Base-by-base conservation (phyloP, 2,329 filamentous ascomycete genomes). In the Sporothrix mexicana region DNA sequence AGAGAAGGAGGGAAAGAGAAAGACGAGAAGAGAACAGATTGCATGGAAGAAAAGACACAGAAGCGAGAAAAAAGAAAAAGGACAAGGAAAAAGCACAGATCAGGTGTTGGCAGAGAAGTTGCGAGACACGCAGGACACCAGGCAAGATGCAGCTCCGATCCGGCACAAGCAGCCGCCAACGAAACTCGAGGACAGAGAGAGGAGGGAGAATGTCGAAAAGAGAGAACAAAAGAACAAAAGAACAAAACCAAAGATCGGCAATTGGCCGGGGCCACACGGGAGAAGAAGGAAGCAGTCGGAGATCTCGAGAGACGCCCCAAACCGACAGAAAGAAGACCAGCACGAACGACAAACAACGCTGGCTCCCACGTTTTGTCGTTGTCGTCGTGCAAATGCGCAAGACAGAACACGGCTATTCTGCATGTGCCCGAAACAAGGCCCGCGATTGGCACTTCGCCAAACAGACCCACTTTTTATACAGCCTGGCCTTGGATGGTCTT, bases 341-440 rank as follows among this genome's bases (percentile, higher is more conserved):
- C 43, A 36, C 20, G 12, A 17, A 23, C 9, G 45, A n/a, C 41
- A 53, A 43, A 41, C 9, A 41, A 36, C 30, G 30, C 30, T 36
- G 17, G 17, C 43, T 45, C 47, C 69, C 59, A 64, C 69, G 69
- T 71, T 71, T 30, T 55, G 43, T 30, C 47, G 20, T 49, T 36
- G 53, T 57, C 25, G 67, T 41, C n/a, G 41, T 70, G 36, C 55
- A 51, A 36, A 47, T 15, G 51, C 23, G 45, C 71, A 72, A 69
- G 53, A 72, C 71, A 69, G 25, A 64, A 45, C 23, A 49, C 64
- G 45, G 72, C 47, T 43, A 13, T 43, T 53, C 57, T 66, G 67
- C 72, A 73, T 73, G 72, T 73, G 72, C 57, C n/a, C 41, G 57
- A 59, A 70, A 59, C 72, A 64, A 30, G 66, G 47, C 15, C 47